A percentile compares a stretch with the other conserved stretches of the same genome.
Conservation (phyloP, 495 filamentous ascomycete species). For the Terfezia claveryi region DNA sequence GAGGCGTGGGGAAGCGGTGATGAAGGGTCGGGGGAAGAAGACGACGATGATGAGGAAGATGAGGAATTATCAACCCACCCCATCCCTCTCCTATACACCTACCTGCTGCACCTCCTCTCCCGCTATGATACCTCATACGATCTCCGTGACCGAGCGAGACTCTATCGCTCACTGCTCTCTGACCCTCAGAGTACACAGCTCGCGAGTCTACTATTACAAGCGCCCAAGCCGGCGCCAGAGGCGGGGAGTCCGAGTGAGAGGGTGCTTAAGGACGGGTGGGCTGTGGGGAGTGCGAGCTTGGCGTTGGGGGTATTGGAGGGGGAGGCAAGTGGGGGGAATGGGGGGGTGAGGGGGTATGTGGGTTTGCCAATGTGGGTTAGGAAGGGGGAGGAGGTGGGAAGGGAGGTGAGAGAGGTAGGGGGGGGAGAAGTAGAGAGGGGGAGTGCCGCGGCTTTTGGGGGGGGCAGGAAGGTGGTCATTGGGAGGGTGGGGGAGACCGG, state of each 20-base stretch:
- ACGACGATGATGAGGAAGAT: slow-evolving; percentile 6
- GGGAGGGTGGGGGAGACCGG: slow-evolving; percentile 30
- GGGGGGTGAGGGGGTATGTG: slow-evolving; percentile 54
- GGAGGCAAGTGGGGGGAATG: slow-evolving; percentile 27
- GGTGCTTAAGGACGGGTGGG: slow-evolving; percentile 52
- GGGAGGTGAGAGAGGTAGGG: slow-evolving; percentile 10
- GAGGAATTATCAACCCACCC: slow-evolving; percentile 37
- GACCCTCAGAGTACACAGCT: slow-evolving; percentile 57
- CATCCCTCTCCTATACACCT: slow-evolving; percentile 56
- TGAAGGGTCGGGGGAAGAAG: slow-evolving; percentile 6
- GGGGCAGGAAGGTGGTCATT: slow-evolving; percentile 21
- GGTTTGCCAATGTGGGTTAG: slow-evolving; percentile 63
- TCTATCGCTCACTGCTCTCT: slow-evolving; percentile 66
- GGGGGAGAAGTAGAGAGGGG: slow-evolving; percentile 33
- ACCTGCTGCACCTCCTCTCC: slow-evolving; percentile 52
- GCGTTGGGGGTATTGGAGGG: slow-evolving; percentile 21
- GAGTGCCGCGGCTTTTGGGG: neutral
- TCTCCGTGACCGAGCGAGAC: slow-evolving; percentile 66
- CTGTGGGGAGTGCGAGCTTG: slow-evolving; percentile 64
- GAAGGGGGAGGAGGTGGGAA: slow-evolving; percentile 17
- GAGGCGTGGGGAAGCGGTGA: slow-evolving; percentile 13
- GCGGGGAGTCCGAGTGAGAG: slow-evolving; percentile 40
- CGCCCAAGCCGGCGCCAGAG: slow-evolving; percentile 82
- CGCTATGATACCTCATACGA: slow-evolving; percentile 91
- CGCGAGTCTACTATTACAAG: slow-evolving; percentile 70